These are phyloP conservation scores for Umbilicus rupestris DNA, from an alignment of 164 flowering plant species.

Conservation along the genomic window DNA sequence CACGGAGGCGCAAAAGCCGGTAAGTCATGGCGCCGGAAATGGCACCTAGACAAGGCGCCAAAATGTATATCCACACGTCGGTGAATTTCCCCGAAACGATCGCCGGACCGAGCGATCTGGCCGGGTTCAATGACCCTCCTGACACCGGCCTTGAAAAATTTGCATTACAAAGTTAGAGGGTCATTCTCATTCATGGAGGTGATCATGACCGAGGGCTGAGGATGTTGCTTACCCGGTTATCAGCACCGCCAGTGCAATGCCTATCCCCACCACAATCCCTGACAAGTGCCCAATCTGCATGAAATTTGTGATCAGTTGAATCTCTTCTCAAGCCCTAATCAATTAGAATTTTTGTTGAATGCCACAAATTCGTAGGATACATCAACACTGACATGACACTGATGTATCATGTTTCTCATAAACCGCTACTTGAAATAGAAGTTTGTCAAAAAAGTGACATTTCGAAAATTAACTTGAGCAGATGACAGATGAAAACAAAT, in stretches of 20 bases:
- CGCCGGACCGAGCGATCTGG: conserved; percentile 85
- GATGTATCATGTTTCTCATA: too few relatives aligned
- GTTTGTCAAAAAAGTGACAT: too few relatives aligned
- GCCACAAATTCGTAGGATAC: too few relatives aligned
- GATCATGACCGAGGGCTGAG: neutral
- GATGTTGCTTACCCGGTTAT: conserved; percentile 49
- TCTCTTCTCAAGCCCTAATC: too few relatives aligned
- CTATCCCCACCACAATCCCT: conserved; percentile 47
- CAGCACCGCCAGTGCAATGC: conserved; percentile 59
- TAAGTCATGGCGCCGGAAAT: conserved; percentile 33
- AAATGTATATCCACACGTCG: conserved; percentile 55
- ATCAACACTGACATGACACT: too few relatives aligned
- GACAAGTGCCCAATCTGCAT: conserved; percentile 43
- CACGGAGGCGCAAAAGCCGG: conserved; percentile 24
- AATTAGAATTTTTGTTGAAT: too few relatives aligned
- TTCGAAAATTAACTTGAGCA: too few relatives aligned
- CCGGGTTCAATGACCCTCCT: conserved; percentile 92
- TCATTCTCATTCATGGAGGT: neutral
- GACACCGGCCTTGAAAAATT: conserved; percentile 53
- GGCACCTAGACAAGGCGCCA: conserved; percentile 64
- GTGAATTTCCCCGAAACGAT: conserved; percentile 46
- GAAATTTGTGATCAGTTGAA: neutral
- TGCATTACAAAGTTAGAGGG: neutral
- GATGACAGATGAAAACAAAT: too few relatives aligned
- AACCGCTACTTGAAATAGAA: too few relatives aligned